Evolutionary conservation across 805 yeast species (phyloP), one percentile per base, ranked within the genome.

Genomic region (Barnettozyma sp.): DNA sequence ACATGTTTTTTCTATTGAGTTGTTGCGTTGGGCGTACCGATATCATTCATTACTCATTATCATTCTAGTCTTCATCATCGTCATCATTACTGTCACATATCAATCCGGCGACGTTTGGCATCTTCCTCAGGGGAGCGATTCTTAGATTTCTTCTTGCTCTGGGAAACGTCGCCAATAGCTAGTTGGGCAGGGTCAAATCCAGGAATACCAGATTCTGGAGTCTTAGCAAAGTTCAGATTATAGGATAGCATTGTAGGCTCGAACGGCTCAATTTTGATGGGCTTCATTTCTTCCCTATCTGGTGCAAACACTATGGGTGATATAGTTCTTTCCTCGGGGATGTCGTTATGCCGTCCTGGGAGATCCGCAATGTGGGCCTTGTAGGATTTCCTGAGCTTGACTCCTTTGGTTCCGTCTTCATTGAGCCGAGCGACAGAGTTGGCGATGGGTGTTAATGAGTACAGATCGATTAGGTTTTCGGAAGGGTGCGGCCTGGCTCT

Each of bases 381-480:
- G 62, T 92, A 92, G 0, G 97, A 86, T 60, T 92, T 92, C 49
- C 98, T 71, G 37, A 92, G 70, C 60, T 92, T 92, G 25, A 87
- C 87, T 36, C 95, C 96, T 48, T 84, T 87, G 1, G 92, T 72
- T 0, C 96, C 95, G 50, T 82, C 94, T 3, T 86, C 79, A 50
- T 84, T 87, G 9, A 80, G 71, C 52, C 98, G 71, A 2, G 96
- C 95, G 28, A 92, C 80, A 4, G 94, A 78, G 36, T 73, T 67
- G 1, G 95, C 83, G 11, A 88, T 62, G 2, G 68, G 70, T 26
- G 72, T 71, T 26, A 92, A 60, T 2, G 78, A 78, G 49, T 86
- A 92, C 12, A 82, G 57, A 18, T 73, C 62, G 15, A 87, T 69
- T 35, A 92, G 65, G 57, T 88, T 83, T 36, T 77, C 73, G 35